Base-by-base conservation (phyloP, 805 yeast species). In the Teunomyces gatunensis region DNA sequence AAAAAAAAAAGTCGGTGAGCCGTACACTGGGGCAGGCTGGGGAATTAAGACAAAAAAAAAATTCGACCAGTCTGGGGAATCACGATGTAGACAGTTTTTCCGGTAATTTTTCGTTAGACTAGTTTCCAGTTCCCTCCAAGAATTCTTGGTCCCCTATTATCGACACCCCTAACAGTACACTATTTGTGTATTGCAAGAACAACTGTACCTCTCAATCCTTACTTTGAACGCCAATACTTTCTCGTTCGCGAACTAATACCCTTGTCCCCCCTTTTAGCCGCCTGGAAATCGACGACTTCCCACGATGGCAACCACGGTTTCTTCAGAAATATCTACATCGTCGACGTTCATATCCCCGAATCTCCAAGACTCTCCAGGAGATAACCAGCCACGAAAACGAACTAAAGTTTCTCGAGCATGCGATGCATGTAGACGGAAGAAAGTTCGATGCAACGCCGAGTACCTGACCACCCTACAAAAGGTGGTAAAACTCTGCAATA, bases 371-470 rank as follows among this genome's bases (percentile, higher is more conserved):
- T n/a, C 40, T 18, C 18, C 44, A 36, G 45, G 42, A 17, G 46
- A 41, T 13, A 39, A 55, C 43, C 61, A 50, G 5, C 72, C 75
- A 15, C 73, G 87, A 43, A 84, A 85, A 57, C 57, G 91, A 47
- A 75, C 85, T 6, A 87, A 87, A 60, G 89, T 86, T 0, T 84
- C 90, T 1, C 65, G 95, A 45, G 94, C 92, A 1, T 87, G 95
- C 61, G 95, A 87, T 61, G 83, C 84, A 46, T 87, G 94, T 62
- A 74, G 94, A 32, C 73, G 86, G 40, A 85, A 85, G 63, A 87
- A 87, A 60, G 76, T 86, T 18, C 74, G 80, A 46, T 87, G 95
- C 66, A 83, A 86, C 60, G 89, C 87, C 18, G 75, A 75, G 21
- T 74, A 77, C 48, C 71, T 72, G 44, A 42, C 65, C 9, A 64